Percentiles rank a stretch among this genome's conserved stretches.
Evolutionary conservation across 768 basidiomycete genomes (phyloP).

Genomic region (Pleurotus giganteus): DNA sequence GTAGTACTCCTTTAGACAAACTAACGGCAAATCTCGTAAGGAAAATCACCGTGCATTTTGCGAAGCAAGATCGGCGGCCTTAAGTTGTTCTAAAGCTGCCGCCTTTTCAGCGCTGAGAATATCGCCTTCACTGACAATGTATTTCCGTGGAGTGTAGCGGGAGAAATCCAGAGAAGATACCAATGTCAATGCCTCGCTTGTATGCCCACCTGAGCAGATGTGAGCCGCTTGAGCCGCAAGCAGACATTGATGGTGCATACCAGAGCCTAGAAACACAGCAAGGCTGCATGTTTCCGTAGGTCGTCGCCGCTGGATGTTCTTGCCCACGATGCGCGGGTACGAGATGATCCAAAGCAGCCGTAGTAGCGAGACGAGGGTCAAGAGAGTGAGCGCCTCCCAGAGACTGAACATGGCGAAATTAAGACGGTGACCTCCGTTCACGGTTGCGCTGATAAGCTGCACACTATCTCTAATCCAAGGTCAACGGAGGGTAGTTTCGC

Average conservation of each 20-base stretch:
- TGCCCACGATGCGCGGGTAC: not conserved
- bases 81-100: conserved; percentile 52
- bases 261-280: conserved; percentile 93
- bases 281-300: conserved; percentile 36
- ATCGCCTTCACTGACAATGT: conserved; percentile 84
- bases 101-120: conserved; percentile 74
- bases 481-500: no score
- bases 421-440: no score
- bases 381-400: not conserved
- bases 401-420: not conserved
- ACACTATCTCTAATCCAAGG: no score
- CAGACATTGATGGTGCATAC: conserved; percentile 37
- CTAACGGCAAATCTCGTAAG: not conserved
- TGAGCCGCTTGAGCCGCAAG: conserved; percentile 9
- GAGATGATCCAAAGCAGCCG: not conserved
- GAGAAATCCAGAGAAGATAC: conserved; percentile 69
- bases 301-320: not conserved
- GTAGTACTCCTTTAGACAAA: not conserved
- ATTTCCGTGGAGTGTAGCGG: conserved; percentile 75
- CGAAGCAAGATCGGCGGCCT: conserved; percentile 17
- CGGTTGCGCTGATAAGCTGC: no score
- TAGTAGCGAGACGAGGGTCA: not conserved
- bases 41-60: not conserved
- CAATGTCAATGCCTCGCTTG: conserved; percentile 78
- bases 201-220: conserved; percentile 78